Base-by-base conservation (phyloP, 2,329 filamentous ascomycete genomes). In the Lachnellula occidentalis region DNA sequence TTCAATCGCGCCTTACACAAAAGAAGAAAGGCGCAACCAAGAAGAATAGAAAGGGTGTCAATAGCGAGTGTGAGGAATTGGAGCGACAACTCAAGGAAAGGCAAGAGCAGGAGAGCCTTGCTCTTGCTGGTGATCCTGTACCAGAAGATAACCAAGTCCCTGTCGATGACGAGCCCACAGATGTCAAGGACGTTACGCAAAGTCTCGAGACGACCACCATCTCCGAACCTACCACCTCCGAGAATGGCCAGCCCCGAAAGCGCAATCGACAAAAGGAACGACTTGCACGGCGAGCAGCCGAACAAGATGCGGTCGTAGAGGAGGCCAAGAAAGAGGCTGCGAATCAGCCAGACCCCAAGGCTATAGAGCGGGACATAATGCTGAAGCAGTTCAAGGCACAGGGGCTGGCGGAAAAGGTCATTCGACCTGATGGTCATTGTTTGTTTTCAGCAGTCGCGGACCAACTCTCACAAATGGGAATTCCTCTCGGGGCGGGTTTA, bases 11-110 rank as follows among this genome's bases (percentile, higher is more conserved):
- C 56, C 85, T 95, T 67, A 96, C 90, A 5, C 91, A 87, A 73
- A 97, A 96, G 79, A 99, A 96, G 78, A 97, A 96, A 77, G 87
- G 88, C 63, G 92, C 94, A 15, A 95, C 87, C 46, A 99, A 97
- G 74, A 90, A 84, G 82, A 92, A 79, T 63, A 82, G 76, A 66
- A 90, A 87, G 69, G 85, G 86, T 27, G 77, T 92, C 66, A 90
- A 87, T 41, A 78, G 87, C 50, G 88, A 92, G 68, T 90, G 89
- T 62, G 86, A 86, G 57, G 77, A 81, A 51, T 75, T 90, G 60
- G 88, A 92, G 70, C 75, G 80, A 7, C 73, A 81, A 53, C 68
- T 89, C 42, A 83, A 81, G 58, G 85, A 88, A 65, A 77, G 79
- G 61, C 89, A 94, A 53, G 79, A 77, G 11, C 75, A 74, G 4